Evolutionary conservation across 2,329 filamentous ascomycete species (phyloP).

Genomic region (Xylaria sp.): DNA sequence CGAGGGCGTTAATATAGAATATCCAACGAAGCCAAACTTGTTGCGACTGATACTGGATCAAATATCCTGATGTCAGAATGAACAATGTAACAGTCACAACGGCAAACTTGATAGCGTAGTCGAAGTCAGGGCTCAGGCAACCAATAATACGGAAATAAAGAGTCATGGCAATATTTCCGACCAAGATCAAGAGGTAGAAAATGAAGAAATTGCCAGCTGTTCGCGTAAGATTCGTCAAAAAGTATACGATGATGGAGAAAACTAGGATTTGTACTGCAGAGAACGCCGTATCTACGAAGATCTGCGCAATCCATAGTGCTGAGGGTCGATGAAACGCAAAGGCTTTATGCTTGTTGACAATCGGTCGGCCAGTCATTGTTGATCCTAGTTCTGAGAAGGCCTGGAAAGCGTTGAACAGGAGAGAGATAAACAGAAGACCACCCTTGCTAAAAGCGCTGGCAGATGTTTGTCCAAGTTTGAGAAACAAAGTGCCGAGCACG

Average conservation of each 20-base stretch:
- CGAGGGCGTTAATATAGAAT: slow-evolving; percentile 79
- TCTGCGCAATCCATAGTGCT: slow-evolving; percentile 84
- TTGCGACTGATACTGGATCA: slow-evolving; percentile 81
- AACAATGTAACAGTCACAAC: slow-evolving; percentile 84
- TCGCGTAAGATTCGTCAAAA: slow-evolving; percentile 76
- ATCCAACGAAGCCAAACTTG: slow-evolving; percentile 85
- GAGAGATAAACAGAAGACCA: slow-evolving; percentile 80
- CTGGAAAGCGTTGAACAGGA: slow-evolving; percentile 89
- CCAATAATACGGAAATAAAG: slow-evolving; percentile 81
- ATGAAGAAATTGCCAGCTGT: slow-evolving; percentile 82
- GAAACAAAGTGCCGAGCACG: slow-evolving; percentile 81
- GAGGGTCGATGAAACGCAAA: slow-evolving; percentile 87
- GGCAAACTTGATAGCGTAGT: slow-evolving; percentile 85
- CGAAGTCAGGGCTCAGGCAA: slow-evolving; percentile 81
- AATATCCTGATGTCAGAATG: slow-evolving; percentile 81
- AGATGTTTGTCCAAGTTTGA: slow-evolving; percentile 72
- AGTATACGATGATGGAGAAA: slow-evolving; percentile 81
- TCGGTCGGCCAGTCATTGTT: slow-evolving; percentile 79
- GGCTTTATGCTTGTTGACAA: slow-evolving; percentile 85
- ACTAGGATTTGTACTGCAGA: slow-evolving; percentile 74
- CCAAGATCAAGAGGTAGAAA: slow-evolving; percentile 76
- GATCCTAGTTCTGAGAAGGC: slow-evolving; percentile 80
- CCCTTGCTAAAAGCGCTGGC: slow-evolving; percentile 83
- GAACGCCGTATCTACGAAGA: slow-evolving; percentile 80
- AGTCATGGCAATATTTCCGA: slow-evolving; percentile 77